Conservation (phyloP, 140 eudicot genomes). For the Cichorium intybus region DNA sequence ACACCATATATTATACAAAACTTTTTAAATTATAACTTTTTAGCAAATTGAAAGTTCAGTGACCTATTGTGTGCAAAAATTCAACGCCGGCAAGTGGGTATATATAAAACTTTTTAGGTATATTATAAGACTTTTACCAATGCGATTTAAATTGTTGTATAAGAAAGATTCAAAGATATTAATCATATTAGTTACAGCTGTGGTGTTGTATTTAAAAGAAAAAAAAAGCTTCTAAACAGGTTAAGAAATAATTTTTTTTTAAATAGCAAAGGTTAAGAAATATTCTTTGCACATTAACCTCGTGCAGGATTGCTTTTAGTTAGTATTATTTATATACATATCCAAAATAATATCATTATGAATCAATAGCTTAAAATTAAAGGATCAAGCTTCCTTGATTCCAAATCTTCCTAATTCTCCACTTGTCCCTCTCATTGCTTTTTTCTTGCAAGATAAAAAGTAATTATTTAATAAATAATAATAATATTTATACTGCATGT, state of each 20-base stretch:
- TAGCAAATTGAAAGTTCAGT: too few species aligned
- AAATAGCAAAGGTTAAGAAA: conserved; percentile 18
- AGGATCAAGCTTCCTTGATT: conserved; percentile 39
- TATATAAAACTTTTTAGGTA: too few species aligned
- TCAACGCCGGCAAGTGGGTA: too few species aligned
- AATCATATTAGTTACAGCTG: conserved; percentile 11
- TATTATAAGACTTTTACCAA: conserved; percentile 9
- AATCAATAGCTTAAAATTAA: conserved; percentile 30
- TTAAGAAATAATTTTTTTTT: conserved; percentile 15
- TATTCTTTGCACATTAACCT: conserved; percentile 22
- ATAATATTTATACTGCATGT: neutral
- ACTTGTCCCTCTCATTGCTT: conserved; percentile 17
- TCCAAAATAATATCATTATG: conserved; percentile 31
- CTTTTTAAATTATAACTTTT: too few species aligned
- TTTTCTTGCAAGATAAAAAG: conserved; percentile 10
- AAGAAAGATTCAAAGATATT: neutral
- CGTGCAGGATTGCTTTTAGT: conserved; percentile 18
- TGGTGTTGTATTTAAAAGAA: conserved; percentile 23
- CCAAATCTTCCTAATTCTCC: conserved; percentile 30
- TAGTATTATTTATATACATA: conserved; percentile 1
- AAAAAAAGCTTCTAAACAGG: conserved; percentile 13
- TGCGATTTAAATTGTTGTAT: neutral
- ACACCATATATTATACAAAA: too few species aligned
- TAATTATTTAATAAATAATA: conserved; percentile 8
- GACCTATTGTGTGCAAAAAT: too few species aligned